Evolutionary conservation across 2,329 filamentous ascomycete genomes (phyloP).

Genomic region (Fusarium fujikuroi): DNA sequence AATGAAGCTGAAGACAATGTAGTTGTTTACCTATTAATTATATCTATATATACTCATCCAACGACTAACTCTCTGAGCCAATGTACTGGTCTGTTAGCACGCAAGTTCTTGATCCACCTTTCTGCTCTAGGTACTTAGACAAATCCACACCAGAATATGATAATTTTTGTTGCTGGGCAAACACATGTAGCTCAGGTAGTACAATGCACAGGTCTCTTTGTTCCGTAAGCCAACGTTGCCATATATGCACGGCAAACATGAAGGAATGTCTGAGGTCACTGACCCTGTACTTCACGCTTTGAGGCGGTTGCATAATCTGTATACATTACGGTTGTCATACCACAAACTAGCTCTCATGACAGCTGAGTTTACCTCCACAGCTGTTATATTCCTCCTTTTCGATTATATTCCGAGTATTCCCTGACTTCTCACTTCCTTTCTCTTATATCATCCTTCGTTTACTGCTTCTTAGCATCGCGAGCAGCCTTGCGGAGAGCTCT

Average conservation of each 20-base stretch:
- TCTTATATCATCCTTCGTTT: slow-evolving; percentile 30
- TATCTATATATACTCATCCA: accelerated
- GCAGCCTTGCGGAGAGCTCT: slow-evolving; percentile 86
- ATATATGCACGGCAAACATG: not conserved
- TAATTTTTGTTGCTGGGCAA: not conserved
- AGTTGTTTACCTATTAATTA: not conserved
- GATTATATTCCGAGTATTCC: not conserved
- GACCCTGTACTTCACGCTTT: not conserved
- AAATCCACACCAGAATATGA: not conserved
- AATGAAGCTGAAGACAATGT: not conserved
- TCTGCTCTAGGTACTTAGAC: not conserved
- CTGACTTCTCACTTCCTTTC: not conserved
- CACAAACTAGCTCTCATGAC: not conserved
- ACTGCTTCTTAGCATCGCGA: slow-evolving; percentile 78
- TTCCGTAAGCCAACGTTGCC: not conserved
- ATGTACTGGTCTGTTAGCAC: not conserved
- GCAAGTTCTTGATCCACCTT: not conserved
- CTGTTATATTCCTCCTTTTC: slow-evolving; percentile 10
- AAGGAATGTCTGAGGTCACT: not conserved
- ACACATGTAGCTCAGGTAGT: not conserved
- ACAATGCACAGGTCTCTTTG: not conserved
- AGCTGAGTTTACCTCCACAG: not conserved
- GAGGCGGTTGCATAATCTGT: not conserved
- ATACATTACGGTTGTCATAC: not conserved
- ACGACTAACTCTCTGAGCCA: too few species aligned